These are phyloP conservation scores for Fusarium papillatum DNA, from an alignment of 2,329 filamentous ascomycete genomes.

Conservation along the genomic window DNA sequence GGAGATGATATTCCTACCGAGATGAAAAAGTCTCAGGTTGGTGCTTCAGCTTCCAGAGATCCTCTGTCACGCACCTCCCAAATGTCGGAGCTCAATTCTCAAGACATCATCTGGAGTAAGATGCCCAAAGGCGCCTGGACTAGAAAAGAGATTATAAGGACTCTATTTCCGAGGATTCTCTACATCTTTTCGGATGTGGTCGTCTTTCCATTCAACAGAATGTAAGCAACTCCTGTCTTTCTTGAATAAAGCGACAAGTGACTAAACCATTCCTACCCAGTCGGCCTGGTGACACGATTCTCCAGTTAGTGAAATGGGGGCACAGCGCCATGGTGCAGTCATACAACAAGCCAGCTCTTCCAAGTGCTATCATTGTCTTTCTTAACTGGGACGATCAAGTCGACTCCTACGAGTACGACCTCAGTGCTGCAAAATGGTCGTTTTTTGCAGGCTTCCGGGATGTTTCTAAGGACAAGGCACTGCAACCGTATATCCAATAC, in stretches of 20 bases:
- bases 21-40: neutral
- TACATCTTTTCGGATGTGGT: neutral
- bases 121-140: neutral
- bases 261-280: neutral
- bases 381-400: neutral
- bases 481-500: neutral
- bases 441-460: neutral
- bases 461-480: fast-evolving
- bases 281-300: neutral
- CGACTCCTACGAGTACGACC: fast-evolving
- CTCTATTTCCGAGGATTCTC: neutral
- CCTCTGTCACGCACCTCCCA: neutral
- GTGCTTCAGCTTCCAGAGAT: neutral
- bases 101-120: neutral
- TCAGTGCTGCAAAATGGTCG: fast-evolving
- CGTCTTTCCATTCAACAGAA: neutral
- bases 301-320: neutral
- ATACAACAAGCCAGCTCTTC: neutral
- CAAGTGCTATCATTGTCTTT: neutral
- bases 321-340: neutral
- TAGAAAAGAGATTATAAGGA: neutral
- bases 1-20: neutral
- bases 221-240: neutral
- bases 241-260: neutral
- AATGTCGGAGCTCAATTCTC: neutral